Evolutionary conservation across 345 rosid species (phyloP).

Genomic region (Euphorbia tirucalli): DNA sequence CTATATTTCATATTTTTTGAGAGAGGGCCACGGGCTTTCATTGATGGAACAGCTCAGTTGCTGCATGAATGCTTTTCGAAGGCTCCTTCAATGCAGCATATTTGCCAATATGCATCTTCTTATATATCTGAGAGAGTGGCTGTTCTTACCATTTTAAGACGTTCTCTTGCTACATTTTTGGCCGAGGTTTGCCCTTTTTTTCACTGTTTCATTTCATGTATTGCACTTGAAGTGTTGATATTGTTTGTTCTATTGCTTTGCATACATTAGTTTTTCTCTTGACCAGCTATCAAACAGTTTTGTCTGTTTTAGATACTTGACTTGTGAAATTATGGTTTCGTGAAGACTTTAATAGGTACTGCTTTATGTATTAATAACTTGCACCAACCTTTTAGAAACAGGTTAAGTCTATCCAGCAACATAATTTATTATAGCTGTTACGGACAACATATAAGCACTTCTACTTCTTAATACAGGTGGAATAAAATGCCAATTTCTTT

Average conservation of each 20-base stretch:
- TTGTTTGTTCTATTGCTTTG: background rate
- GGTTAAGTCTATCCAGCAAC: background rate
- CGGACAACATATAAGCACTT: background rate
- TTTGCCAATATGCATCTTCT: slow-evolving; percentile 57
- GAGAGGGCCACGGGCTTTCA: slow-evolving; percentile 86
- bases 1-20: slow-evolving; percentile 75
- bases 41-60: slow-evolving; percentile 47
- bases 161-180: slow-evolving; percentile 69
- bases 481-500: background rate
- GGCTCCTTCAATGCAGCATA: slow-evolving; percentile 51
- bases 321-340: background rate
- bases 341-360: background rate
- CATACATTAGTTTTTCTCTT: background rate
- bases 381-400: background rate
- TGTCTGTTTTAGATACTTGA: background rate
- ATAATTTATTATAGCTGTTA: background rate
- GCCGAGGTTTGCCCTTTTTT: slow-evolving; percentile 58
- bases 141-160: slow-evolving; percentile 55
- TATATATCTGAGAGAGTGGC: slow-evolving; percentile 66
- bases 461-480: background rate
- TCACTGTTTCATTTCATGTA: background rate
- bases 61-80: slow-evolving; percentile 40
- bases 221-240: background rate
- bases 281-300: background rate
- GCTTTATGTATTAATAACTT: background rate